A percentile compares a stretch with the other conserved stretches of the same genome.
phyloP scores from a whole-genome alignment of 768 basidiomycete species.

The Lactarius psammicola region DNA sequence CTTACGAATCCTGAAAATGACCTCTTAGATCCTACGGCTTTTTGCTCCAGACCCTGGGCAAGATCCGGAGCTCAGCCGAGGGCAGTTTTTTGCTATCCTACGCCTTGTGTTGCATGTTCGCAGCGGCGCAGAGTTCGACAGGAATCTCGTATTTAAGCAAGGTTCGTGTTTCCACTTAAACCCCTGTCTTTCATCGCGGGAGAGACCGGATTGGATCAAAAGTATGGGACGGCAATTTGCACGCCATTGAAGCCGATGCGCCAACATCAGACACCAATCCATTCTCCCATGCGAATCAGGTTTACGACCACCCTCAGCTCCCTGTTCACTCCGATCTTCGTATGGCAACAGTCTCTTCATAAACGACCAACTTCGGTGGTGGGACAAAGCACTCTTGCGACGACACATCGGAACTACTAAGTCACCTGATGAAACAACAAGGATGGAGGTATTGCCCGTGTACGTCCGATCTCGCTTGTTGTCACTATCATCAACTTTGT shows the following conservation, averaged over 20 bases:
- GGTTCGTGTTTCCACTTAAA: conserved; percentile 43
- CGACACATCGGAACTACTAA: conserved; percentile 36
- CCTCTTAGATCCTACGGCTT: conserved; percentile 56
- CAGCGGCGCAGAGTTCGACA: conserved; percentile 60
- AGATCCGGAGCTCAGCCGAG: conserved; percentile 56
- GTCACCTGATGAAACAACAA: conserved; percentile 32
- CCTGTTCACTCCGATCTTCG: conserved; percentile 26
- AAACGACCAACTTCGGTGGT: conserved; percentile 28
- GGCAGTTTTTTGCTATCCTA: conserved; percentile 75
- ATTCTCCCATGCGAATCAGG: conserved; percentile 16
- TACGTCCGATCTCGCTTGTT: conserved; percentile 10
- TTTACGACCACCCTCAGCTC: conserved; percentile 21
- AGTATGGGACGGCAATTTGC: not conserved
- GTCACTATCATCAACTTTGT: too few species aligned
- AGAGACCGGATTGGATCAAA: too few species aligned
- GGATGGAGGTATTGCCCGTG: conserved; percentile 40
- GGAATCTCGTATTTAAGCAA: conserved; percentile 71
- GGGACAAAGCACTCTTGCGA: conserved; percentile 35
- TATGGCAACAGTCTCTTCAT: conserved; percentile 19
- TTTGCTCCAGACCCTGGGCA: conserved; percentile 57
- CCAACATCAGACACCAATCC: conserved; percentile 30
- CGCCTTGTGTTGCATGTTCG: conserved; percentile 62
- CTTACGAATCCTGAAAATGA: not conserved
- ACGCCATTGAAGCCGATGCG: conserved; percentile 12
- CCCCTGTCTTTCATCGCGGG: not conserved